Percentiles rank a stretch among this genome's conserved stretches.
These are phyloP conservation scores for Fusarium caatingaense DNA, from an alignment of 2,329 filamentous ascomycete species.

Conservation along the genomic window DNA sequence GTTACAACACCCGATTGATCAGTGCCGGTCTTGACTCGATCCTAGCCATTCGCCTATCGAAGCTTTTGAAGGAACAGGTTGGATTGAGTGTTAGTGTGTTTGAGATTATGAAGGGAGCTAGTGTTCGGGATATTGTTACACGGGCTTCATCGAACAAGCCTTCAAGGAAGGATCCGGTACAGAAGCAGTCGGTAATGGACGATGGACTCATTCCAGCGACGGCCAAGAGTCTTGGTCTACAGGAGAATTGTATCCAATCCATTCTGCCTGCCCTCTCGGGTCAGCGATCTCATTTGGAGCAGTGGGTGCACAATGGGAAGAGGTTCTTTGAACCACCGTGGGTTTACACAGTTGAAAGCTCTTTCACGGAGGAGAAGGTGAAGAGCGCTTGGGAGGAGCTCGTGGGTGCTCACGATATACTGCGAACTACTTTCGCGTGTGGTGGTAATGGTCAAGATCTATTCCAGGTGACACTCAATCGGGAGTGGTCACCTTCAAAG, in stretches of 20 bases:
- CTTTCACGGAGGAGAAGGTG: neutral
- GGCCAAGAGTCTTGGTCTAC: neutral
- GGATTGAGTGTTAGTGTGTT: slow-evolving; percentile 5
- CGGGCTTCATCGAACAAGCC: neutral
- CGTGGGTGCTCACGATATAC: neutral
- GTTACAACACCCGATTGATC: slow-evolving; percentile 12
- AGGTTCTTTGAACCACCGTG: slow-evolving; percentile 28
- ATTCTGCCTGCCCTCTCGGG: neutral
- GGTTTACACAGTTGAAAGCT: slow-evolving; percentile 5
- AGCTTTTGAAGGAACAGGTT: slow-evolving; percentile 15
- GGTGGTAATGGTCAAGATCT: neutral
- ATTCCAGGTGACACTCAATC: slow-evolving; percentile 10
- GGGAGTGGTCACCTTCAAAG: neutral
- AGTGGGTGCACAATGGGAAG: slow-evolving; percentile 23
- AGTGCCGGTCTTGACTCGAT: slow-evolving; percentile 26
- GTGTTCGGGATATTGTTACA: neutral
- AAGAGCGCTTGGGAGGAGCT: neutral
- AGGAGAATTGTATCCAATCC: neutral
- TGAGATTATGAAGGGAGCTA: slow-evolving; percentile 26
- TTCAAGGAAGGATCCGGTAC: accelerated
- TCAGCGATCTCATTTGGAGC: slow-evolving; percentile 19
- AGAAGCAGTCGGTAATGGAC: neutral
- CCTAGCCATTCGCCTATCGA: slow-evolving; percentile 25
- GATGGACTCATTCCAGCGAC: neutral
- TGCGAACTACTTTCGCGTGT: slow-evolving; percentile 13